These are phyloP conservation scores for Pythium guiyangense DNA, from an alignment of 352 stramenopile species.

Conservation along the genomic window DNA sequence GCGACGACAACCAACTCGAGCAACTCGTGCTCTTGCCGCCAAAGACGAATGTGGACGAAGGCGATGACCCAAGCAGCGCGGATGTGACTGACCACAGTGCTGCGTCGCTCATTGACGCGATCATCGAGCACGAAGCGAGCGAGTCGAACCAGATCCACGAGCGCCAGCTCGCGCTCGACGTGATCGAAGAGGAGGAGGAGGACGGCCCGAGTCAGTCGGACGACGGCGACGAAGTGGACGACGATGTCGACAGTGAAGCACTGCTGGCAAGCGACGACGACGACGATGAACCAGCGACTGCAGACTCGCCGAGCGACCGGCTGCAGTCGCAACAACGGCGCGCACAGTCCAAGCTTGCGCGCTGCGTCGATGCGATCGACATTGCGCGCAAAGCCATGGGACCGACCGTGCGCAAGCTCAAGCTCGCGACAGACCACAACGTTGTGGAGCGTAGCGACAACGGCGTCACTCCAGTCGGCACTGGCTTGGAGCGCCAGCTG, in stretches of 20 bases:
- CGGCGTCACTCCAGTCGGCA: background rate
- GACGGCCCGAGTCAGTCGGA: background rate
- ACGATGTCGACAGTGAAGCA: background rate
- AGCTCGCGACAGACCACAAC: background rate
- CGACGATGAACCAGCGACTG: background rate
- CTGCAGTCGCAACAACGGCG: conserved; percentile 5
- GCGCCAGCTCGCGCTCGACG: background rate
- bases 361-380: conserved; percentile 42
- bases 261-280: background rate
- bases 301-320: background rate
- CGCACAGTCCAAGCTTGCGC: conserved; percentile 16
- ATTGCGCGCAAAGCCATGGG: conserved; percentile 36
- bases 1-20: conserved; percentile 9
- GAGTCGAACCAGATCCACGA: conserved; percentile 12
- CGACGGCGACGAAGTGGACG: background rate
- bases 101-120: conserved; percentile 11
- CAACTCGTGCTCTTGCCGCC: background rate
- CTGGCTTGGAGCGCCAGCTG: conserved; percentile 34
- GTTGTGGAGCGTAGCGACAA: background rate
- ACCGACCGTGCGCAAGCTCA: conserved; percentile 24
- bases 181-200: conserved; percentile 8
- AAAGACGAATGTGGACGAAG: background rate
- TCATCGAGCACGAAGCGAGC: conserved; percentile 7
- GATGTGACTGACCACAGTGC: conserved; percentile 1
- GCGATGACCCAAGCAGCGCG: background rate